Evolutionary conservation across 208 protist genomes (phyloP), one percentile per base, ranked within the genome.

Genomic region (Trypanosoma cruzi): DNA sequence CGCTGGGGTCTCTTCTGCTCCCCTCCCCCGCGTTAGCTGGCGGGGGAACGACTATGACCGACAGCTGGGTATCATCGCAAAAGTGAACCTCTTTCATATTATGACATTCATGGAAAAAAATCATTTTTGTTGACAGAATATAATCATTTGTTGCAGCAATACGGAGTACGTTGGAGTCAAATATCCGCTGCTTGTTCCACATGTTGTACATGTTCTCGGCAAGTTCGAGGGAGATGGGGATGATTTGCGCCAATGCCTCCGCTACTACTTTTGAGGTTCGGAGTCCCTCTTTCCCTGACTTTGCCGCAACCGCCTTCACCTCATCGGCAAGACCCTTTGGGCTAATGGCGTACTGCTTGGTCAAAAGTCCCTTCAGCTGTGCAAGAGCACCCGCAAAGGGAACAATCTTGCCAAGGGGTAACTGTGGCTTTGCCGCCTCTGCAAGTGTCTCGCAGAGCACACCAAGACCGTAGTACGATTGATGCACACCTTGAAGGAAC

Each of bases 381-480:
- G 40, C 36, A 8, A 75, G 37, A 0, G 62, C 60, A 4, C 22
- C 56, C 1, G 32, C 42, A 57, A 60, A 55, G 10, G 70, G 24
- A 48, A 69, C 24, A 28, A 56, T 7, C 31, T 69, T 75, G 4
- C 54, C 62, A 22, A 37, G 2, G 6, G 55, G 46, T 20, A 50
- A 8, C n/a, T 62, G 50, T 16, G 52, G 62, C 55, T 24, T 42
- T 2, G 37, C 53, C 11, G 67, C 62, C 59, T 85, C 71, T 24
- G 55, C 13, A 55, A 80, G 71, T 11, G 68, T 60, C 16, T 73
- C 73, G 16, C 86, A 65, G 18, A 93, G 59, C 13, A 84, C 73
- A 13, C 78, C 82, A 4, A 84, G 54, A 24, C 80, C 75, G 57
- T 81, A 79, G 77, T 96, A 96, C 4, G 84, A 80, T 65, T 96